These are phyloP conservation scores for Aspergillus taichungensis DNA, from an alignment of 495 filamentous ascomycete genomes.

Conservation along the genomic window DNA sequence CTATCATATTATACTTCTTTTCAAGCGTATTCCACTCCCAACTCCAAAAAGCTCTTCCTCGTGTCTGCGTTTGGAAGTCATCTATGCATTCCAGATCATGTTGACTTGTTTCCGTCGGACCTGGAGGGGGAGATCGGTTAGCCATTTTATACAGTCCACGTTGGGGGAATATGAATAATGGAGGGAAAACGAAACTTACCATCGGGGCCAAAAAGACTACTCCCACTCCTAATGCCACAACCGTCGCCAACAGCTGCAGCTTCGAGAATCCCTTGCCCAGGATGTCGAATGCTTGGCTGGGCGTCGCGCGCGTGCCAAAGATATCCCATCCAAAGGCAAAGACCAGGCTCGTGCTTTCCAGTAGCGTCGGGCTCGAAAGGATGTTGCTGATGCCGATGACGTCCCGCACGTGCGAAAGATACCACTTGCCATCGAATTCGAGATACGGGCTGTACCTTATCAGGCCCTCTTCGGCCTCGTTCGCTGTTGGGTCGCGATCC, in stretches of 20 bases:
- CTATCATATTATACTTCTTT: no score
- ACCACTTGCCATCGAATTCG: conserved; percentile 75
- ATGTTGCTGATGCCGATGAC: conserved; percentile 66
- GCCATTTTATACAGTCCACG: not conserved
- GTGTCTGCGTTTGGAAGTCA: no score
- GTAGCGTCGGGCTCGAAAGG: conserved; percentile 59
- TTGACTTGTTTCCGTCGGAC: conserved; percentile 36
- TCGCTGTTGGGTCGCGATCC: conserved; percentile 69
- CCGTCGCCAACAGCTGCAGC: conserved; percentile 71
- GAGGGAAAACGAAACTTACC: conserved; percentile 43
- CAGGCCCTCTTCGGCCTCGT: conserved; percentile 77
- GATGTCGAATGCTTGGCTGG: conserved; percentile 83
- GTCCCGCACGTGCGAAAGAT: conserved; percentile 74
- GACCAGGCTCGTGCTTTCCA: conserved; percentile 92
- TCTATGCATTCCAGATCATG: conserved; percentile 26
- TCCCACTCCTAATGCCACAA: conserved; percentile 64
- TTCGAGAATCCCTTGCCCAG: conserved; percentile 91
- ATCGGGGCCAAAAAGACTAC: conserved; percentile 74
- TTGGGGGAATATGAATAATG: not conserved
- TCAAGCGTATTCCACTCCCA: no score
- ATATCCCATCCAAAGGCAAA: conserved; percentile 83
- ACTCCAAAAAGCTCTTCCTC: no score
- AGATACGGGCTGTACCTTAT: conserved; percentile 64
- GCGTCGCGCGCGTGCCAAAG: conserved; percentile 76
- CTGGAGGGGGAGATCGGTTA: conserved; percentile 15